Percentiles rank a stretch among this genome's conserved stretches.
These are phyloP conservation scores for Funneliformis mosseae DNA, from an alignment of 192 early-diverging fungal species.

Conservation along the genomic window DNA sequence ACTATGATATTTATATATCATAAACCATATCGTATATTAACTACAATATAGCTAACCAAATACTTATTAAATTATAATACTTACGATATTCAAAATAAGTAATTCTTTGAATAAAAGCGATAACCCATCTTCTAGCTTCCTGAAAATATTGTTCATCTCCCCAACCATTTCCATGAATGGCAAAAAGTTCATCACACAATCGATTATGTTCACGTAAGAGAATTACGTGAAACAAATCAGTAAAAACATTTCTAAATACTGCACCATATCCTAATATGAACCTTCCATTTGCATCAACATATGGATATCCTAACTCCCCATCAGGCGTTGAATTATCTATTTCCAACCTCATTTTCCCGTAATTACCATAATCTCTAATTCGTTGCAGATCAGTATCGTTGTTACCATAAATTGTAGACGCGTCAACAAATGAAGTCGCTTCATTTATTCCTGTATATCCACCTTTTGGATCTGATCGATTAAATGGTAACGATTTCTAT, in stretches of 20 bases:
- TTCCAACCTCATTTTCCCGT: background rate
- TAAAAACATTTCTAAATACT: background rate
- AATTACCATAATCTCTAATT: background rate
- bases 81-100: background rate
- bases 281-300: background rate
- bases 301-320: slow-evolving; percentile 2
- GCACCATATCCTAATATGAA: background rate
- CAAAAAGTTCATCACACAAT: background rate
- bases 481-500: background rate
- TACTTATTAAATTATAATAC: background rate
- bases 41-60: too few species aligned
- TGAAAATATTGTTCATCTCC: slow-evolving; percentile 18
- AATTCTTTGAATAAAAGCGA: background rate
- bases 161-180: background rate
- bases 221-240: background rate
- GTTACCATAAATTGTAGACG: background rate
- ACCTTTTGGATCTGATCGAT: background rate
- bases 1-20: background rate
- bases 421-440: slow-evolving; percentile 8
- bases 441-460: background rate
- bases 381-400: background rate
- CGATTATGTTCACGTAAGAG: slow-evolving; percentile 21
- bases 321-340: background rate
- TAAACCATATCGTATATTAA: background rate
- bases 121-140: slow-evolving; percentile 26